These are phyloP conservation scores for Debaryomyces hansenii DNA, from an alignment of 805 yeast species.

Conservation along the genomic window DNA sequence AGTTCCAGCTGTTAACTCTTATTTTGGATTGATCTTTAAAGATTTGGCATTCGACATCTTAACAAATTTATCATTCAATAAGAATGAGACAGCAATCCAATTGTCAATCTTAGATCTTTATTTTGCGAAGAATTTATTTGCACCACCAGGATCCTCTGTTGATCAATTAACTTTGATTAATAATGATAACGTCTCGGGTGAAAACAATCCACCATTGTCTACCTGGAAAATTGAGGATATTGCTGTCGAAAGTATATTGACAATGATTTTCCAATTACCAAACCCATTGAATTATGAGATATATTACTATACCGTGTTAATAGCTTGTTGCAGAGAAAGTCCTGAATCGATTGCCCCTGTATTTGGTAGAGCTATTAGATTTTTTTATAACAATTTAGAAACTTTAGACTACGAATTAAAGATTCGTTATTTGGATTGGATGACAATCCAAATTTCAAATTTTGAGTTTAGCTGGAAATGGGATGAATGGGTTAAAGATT, in stretches of 20 bases:
- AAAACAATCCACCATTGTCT: constrained; percentile 46
- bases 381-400: constrained; percentile 66
- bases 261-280: constrained; percentile 77
- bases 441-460: constrained; percentile 88
- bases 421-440: constrained; percentile 81
- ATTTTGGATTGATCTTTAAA: constrained; percentile 56
- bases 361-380: constrained; percentile 87
- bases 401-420: constrained; percentile 74
- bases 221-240: constrained; percentile 93
- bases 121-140: constrained; percentile 56
- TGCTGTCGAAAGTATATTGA: constrained; percentile 77
- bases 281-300: constrained; percentile 62
- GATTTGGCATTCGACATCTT: constrained; percentile 77
- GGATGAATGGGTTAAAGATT: constrained; percentile 84
- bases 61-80: constrained; percentile 82
- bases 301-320: constrained; percentile 81
- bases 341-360: constrained; percentile 84
- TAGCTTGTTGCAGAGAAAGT: constrained; percentile 81
- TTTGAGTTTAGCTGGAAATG: constrained; percentile 97
- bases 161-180: constrained; percentile 56
- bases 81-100: constrained; percentile 83
- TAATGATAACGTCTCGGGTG: constrained; percentile 43
- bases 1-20: constrained; percentile 38
- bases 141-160: constrained; percentile 69
- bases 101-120: constrained; percentile 71